A percentile compares a stretch with the other conserved stretches of the same genome.
These are phyloP conservation scores for Fusarium devonianum DNA, from an alignment of 2,329 filamentous ascomycete species.

Conservation along the genomic window DNA sequence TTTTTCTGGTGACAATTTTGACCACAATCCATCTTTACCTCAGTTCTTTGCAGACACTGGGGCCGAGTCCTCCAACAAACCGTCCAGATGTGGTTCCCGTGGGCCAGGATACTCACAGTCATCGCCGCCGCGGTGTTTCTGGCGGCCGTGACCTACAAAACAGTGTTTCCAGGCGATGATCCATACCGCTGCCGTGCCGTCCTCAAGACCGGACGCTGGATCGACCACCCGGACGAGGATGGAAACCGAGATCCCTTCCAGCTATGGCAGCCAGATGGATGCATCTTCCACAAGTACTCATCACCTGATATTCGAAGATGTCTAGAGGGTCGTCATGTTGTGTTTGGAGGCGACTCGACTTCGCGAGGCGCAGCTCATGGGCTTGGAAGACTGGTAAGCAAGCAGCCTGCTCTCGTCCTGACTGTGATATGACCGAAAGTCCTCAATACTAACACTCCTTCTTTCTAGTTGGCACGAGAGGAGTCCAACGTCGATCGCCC, in stretches of 20 bases:
- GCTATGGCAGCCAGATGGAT: slow-evolving; percentile 66
- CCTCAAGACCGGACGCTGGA: slow-evolving; percentile 59
- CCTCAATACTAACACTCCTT: too few species aligned
- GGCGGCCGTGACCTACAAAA: neutral
- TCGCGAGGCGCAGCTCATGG: slow-evolving; percentile 68
- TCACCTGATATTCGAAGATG: slow-evolving; percentile 60
- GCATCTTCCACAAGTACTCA: slow-evolving; percentile 64
- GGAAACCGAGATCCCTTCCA: slow-evolving; percentile 46
- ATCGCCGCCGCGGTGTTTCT: slow-evolving; percentile 4
- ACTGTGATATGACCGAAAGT: too few species aligned
- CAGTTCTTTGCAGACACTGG: too few species aligned
- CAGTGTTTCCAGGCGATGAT: slow-evolving; percentile 44
- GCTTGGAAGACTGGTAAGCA: slow-evolving; percentile 40
- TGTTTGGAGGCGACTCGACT: slow-evolving; percentile 67
- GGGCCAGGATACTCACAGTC: slow-evolving; percentile 2
- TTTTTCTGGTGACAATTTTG: too few species aligned
- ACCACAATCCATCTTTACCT: too few species aligned
- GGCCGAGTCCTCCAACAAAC: neutral
- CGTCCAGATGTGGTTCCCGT: neutral
- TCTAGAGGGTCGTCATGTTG: slow-evolving; percentile 56
- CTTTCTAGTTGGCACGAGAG: slow-evolving; percentile 6
- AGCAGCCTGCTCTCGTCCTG: neutral
- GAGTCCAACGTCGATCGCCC: neutral
- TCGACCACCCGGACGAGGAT: slow-evolving; percentile 43
- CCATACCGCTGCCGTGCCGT: slow-evolving; percentile 62